Percentiles rank a stretch among this genome's conserved stretches.
Evolutionary conservation across 495 filamentous ascomycete species (phyloP).

Genomic region (Neurospora tetraspora): DNA sequence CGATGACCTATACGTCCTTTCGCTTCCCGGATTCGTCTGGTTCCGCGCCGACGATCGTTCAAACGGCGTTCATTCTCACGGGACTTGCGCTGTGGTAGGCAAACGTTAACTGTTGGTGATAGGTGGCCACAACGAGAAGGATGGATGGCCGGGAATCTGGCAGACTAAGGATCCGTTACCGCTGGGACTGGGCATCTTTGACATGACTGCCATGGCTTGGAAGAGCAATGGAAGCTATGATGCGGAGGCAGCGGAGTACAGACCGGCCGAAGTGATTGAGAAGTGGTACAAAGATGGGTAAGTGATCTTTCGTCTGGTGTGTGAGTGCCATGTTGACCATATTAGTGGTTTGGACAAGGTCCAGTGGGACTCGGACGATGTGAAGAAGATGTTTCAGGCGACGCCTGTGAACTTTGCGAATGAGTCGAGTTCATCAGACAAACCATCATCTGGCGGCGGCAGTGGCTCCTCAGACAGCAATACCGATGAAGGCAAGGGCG

Average conservation of each 20-base stretch:
- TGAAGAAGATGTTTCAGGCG: background rate
- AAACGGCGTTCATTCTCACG: background rate
- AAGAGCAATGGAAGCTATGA: constrained; percentile 1
- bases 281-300: constrained; percentile 3
- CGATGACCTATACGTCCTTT: background rate
- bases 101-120: background rate
- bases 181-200: constrained; percentile 7
- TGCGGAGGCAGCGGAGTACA: background rate
- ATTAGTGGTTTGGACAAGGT: background rate
- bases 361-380: background rate
- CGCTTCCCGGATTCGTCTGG: background rate
- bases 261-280: background rate
- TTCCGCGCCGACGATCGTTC: background rate
- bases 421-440: background rate
- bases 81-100: background rate
- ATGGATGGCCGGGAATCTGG: background rate
- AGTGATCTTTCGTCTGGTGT: background rate
- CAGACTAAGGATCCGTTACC: background rate
- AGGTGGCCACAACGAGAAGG: background rate
- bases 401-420: background rate
- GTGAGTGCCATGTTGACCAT: background rate
- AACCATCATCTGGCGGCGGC: background rate
- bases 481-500: background rate
- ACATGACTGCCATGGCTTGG: constrained; percentile 9
- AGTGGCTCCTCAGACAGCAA: background rate